A percentile compares a stretch with the other conserved stretches of the same genome.
Conservation (phyloP, 73 alveolate species). For the Paramecium primaurelia region DNA sequence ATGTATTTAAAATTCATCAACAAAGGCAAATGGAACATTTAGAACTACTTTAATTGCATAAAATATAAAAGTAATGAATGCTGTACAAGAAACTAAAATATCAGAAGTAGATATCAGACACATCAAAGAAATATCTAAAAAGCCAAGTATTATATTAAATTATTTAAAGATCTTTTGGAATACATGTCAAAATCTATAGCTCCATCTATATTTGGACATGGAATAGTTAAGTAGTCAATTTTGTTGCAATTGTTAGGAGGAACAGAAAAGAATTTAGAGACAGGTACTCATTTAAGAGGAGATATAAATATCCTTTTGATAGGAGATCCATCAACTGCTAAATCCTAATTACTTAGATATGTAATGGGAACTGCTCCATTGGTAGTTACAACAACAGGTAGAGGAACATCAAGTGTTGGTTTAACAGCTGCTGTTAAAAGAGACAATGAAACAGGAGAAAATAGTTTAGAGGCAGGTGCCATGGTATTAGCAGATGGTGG, state of each 20-base stretch:
- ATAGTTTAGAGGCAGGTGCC: slow-evolving; percentile 99
- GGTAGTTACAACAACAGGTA: slow-evolving; percentile 98
- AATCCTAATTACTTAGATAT: slow-evolving; percentile 96
- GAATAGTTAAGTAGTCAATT: slow-evolving; percentile 88
- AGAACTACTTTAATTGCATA: slow-evolving; percentile 83
- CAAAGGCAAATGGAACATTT: slow-evolving; percentile 74
- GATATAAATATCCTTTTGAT: slow-evolving; percentile 97
- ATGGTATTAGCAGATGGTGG: slow-evolving; percentile 99
- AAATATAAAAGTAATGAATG: slow-evolving; percentile 66
- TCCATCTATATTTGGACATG: slow-evolving; percentile 97
- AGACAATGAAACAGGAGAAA: slow-evolving; percentile 95
- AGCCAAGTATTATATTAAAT: not conserved
- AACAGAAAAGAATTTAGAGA: slow-evolving; percentile 79
- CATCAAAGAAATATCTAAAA: slow-evolving; percentile 83
- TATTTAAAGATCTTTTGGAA: slow-evolving; percentile 76
- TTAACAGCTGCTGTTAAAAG: slow-evolving; percentile 99
- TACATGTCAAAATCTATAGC: slow-evolving; percentile 93
- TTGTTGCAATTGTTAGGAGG: slow-evolving; percentile 97
- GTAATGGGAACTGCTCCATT: slow-evolving; percentile 91
- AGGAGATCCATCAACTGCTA: slow-evolving; percentile 99
- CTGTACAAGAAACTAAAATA: slow-evolving; percentile 72
- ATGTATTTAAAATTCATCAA: slow-evolving; percentile 72
- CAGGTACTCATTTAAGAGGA: slow-evolving; percentile 99
- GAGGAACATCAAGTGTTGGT: slow-evolving; percentile 99
- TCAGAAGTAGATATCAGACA: slow-evolving; percentile 83